phyloP scores from a whole-genome alignment of 768 basidiomycete genomes.

The Boletus bicolor region DNA sequence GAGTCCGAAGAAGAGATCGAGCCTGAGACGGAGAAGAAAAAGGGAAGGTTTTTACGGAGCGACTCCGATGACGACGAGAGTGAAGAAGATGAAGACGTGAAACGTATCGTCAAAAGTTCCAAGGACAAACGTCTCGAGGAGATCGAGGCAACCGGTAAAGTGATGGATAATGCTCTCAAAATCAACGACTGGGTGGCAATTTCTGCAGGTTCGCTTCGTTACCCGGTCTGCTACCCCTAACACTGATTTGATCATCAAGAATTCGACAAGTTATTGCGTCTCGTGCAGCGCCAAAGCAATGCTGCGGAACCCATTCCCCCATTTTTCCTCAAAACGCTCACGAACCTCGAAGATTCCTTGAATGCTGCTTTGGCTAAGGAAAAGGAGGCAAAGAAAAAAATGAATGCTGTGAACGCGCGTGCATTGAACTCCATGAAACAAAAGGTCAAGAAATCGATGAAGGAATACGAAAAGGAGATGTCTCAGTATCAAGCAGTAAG shows the following conservation, averaged over 20 bases:
- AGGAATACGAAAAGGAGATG: slow-evolving; percentile 83
- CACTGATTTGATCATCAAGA: slow-evolving; percentile 48
- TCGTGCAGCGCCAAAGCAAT: slow-evolving; percentile 86
- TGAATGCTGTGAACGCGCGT: slow-evolving; percentile 91
- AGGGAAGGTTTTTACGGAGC: slow-evolving; percentile 39
- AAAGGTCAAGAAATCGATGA: slow-evolving; percentile 86
- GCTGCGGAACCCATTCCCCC: slow-evolving; percentile 83
- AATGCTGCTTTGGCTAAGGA: slow-evolving; percentile 75
- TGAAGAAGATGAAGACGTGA: slow-evolving; percentile 71
- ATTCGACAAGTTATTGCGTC: slow-evolving; percentile 91
- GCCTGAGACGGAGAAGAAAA: slow-evolving; percentile 41
- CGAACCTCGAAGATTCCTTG: slow-evolving; percentile 72
- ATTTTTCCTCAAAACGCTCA: slow-evolving; percentile 75
- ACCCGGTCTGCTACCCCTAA: background rate
- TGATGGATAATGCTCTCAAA: slow-evolving; percentile 91
- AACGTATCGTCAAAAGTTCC: slow-evolving; percentile 73
- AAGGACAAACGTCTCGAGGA: slow-evolving; percentile 90
- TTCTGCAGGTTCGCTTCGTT: slow-evolving; percentile 63
- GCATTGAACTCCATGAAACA: slow-evolving; percentile 98
- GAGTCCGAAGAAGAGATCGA: slow-evolving; percentile 55
- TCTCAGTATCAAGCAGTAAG: slow-evolving; percentile 76
- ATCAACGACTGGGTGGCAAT: slow-evolving; percentile 97
- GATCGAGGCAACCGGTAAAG: slow-evolving; percentile 89
- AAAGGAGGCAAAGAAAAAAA: slow-evolving; percentile 91
- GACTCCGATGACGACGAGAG: slow-evolving; percentile 51